phyloP scores from a whole-genome alignment of 2,329 filamentous ascomycete species.

The Trichoderma semiorbis region DNA sequence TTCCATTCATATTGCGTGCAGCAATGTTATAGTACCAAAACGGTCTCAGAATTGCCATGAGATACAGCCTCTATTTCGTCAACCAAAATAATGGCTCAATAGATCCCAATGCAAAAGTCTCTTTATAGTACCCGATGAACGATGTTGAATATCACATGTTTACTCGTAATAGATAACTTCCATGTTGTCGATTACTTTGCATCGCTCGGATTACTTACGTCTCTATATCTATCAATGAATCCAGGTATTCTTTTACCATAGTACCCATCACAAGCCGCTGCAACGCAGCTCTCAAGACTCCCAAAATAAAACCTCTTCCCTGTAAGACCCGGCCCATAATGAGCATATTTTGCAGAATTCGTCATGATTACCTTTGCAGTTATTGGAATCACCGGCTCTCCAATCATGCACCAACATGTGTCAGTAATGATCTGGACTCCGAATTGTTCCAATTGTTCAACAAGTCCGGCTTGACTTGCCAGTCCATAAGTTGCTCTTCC shows the following conservation, averaged over 20 bases:
- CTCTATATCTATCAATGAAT: not conserved
- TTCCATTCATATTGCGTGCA: not conserved
- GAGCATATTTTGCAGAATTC: slow-evolving; percentile 46
- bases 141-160: not conserved
- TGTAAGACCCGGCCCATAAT: slow-evolving; percentile 36
- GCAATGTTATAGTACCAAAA: not conserved
- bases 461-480: slow-evolving; percentile 27
- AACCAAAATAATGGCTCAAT: not conserved
- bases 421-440: slow-evolving; percentile 41
- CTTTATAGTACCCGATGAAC: not conserved
- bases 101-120: not conserved
- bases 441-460: slow-evolving; percentile 33
- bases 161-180: not conserved
- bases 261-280: slow-evolving; percentile 21
- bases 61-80: too few species aligned
- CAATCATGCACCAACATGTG: slow-evolving; percentile 48
- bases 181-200: not conserved
- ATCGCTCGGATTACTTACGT: not conserved
- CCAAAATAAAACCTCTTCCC: slow-evolving; percentile 26
- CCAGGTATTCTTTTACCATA: not conserved
- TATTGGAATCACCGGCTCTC: slow-evolving; percentile 35
- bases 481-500: slow-evolving; percentile 10
- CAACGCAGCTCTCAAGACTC: slow-evolving; percentile 25
- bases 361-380: slow-evolving; percentile 36
- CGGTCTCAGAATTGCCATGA: too few species aligned